A percentile compares a stretch with the other conserved stretches of the same genome.
phyloP scores from a whole-genome alignment of 139 green algal genomes.

The Eudorina sp. region DNA sequence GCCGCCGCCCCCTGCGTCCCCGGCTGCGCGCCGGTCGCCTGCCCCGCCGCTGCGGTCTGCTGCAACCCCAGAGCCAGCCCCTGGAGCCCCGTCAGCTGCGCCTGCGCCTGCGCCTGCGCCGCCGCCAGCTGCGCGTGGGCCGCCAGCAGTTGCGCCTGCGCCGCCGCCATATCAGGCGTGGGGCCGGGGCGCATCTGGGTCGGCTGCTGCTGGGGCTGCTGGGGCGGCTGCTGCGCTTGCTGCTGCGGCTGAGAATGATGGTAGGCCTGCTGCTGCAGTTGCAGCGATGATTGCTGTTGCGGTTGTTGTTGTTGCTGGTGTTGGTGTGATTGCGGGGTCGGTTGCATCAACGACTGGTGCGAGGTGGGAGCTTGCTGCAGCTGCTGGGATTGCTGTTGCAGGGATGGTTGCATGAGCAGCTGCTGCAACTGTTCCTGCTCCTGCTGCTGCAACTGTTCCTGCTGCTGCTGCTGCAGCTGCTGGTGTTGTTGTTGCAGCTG shows the following conservation, averaged over 20 bases:
- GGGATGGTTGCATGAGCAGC: background rate
- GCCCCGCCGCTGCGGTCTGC: background rate
- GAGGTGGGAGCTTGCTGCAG: too few relatives aligned
- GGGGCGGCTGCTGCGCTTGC: background rate
- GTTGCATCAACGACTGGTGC: background rate
- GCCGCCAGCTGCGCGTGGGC: slow-evolving; percentile 21
- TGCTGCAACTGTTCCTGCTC: slow-evolving; percentile 2
- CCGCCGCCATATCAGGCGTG: background rate
- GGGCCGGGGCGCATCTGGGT: background rate
- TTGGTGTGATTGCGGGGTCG: background rate
- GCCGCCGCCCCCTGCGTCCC: background rate
- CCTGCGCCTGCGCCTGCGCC: slow-evolving; percentile 27
- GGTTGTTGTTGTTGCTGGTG: background rate
- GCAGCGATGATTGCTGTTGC: background rate
- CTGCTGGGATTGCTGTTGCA: background rate
- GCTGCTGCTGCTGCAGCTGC: background rate
- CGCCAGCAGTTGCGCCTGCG: background rate
- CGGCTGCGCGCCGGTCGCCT: background rate
- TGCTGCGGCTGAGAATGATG: background rate
- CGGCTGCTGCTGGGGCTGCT: background rate
- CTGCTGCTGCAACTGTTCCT: background rate
- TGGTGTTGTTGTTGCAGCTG: background rate
- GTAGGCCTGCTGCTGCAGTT: background rate
- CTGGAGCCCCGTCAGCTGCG: background rate
- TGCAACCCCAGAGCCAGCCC: slow-evolving; percentile 2